phyloP scores from a whole-genome alignment of 2,329 filamentous ascomycete species.

The Moelleriella libera region DNA sequence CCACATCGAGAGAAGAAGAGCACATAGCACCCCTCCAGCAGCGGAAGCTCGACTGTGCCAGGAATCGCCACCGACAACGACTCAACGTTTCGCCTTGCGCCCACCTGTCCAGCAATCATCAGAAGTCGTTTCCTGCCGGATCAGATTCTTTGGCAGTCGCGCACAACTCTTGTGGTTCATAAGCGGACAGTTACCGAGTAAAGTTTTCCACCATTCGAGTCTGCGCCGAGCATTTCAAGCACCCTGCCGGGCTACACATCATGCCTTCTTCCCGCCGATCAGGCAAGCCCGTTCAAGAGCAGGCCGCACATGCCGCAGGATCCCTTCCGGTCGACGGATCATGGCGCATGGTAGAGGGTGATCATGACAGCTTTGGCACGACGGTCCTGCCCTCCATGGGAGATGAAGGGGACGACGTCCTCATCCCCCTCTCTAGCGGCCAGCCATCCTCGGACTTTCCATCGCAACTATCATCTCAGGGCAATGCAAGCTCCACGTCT shows the following conservation, averaged over 20 bases:
- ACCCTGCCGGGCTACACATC: not conserved
- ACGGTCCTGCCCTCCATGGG: slow-evolving; percentile 32
- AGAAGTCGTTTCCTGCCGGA: no score
- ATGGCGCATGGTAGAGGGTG: slow-evolving; percentile 47
- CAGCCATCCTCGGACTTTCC: slow-evolving; percentile 21
- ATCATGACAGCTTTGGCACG: slow-evolving; percentile 47
- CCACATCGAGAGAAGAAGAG: no score
- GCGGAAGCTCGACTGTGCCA: no score
- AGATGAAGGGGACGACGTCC: slow-evolving; percentile 22
- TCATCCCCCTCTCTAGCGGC: slow-evolving; percentile 23
- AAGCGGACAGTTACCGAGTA: no score
- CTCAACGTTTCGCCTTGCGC: no score
- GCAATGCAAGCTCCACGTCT: slow-evolving; percentile 15
- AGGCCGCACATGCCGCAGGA: slow-evolving; percentile 8
- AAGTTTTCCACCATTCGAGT: no score
- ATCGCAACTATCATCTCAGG: slow-evolving; percentile 28
- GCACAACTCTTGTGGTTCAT: no score
- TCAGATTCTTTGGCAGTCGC: no score
- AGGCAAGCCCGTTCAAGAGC: not conserved
- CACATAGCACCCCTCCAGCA: no score
- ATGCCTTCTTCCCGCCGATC: slow-evolving; percentile 2
- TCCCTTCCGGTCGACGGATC: slow-evolving; percentile 34
- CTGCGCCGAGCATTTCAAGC: no score
- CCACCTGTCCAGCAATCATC: no score
- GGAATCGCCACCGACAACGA: no score